Percentiles rank a stretch among this genome's conserved stretches.
Evolutionary conservation across 805 yeast species (phyloP).

Genomic region (Ogataea chonburiensis): DNA sequence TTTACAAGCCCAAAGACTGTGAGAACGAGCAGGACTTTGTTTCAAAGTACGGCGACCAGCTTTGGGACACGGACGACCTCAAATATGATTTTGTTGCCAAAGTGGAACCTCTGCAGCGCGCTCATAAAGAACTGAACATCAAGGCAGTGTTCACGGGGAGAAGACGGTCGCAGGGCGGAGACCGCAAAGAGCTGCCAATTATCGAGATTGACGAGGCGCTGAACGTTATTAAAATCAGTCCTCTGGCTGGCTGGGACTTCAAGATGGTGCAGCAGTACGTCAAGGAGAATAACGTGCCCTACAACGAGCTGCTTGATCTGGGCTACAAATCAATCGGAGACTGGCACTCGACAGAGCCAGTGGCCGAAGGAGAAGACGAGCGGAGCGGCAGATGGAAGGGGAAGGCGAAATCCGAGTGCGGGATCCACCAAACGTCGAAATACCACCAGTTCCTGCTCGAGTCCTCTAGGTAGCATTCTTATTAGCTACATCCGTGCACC

Average conservation of each 20-base stretch:
- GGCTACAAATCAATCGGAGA: conserved; percentile 95
- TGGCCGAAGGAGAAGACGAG: conserved; percentile 89
- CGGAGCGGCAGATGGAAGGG: conserved; percentile 98
- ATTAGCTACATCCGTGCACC: conserved; percentile 11
- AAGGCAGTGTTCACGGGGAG: conserved; percentile 90
- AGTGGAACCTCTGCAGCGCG: conserved; percentile 89
- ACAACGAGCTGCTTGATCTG: conserved; percentile 75
- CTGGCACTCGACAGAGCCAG: conserved; percentile 92
- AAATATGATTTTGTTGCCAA: conserved; percentile 83
- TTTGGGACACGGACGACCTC: conserved; percentile 83
- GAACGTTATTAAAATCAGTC: conserved; percentile 82
- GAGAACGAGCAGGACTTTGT: conserved; percentile 62
- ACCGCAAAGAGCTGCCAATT: conserved; percentile 66
- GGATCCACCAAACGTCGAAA: conserved; percentile 80
- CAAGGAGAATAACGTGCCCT: conserved; percentile 72
- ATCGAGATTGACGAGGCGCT: conserved; percentile 72
- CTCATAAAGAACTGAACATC: conserved; percentile 70
- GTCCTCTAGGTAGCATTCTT: too few species aligned
- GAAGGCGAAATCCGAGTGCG: conserved; percentile 88
- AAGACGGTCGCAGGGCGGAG: conserved; percentile 86
- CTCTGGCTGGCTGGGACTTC: conserved; percentile 82
- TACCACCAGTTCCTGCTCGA: conserved; percentile 66
- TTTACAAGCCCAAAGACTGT: conserved; percentile 64
- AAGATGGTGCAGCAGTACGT: conserved; percentile 67
- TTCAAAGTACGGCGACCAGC: conserved; percentile 62